phyloP scores from a whole-genome alignment of 495 filamentous ascomycete genomes.

The Durotheca rogersii region DNA sequence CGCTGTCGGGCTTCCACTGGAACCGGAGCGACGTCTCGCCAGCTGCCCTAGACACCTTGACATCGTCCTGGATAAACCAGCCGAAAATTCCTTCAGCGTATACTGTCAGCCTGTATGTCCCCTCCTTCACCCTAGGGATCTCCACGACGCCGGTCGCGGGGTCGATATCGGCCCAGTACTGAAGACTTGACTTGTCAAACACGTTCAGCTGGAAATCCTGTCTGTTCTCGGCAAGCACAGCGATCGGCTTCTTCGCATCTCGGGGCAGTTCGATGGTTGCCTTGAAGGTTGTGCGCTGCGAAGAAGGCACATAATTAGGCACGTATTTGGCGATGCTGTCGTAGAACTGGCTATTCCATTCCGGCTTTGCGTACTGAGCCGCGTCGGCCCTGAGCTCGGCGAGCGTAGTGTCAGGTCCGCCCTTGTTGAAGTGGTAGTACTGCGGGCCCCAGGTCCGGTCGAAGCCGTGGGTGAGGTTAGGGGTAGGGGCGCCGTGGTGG shows the following conservation, averaged over 20 bases:
- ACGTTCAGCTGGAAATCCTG: slow-evolving; percentile 58
- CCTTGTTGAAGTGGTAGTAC: slow-evolving; percentile 59
- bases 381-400: slow-evolving; percentile 48
- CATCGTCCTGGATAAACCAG: slow-evolving; percentile 48
- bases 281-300: slow-evolving; percentile 44
- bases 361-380: slow-evolving; percentile 42
- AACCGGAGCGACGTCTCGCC: slow-evolving; percentile 16
- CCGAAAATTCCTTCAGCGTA: slow-evolving; percentile 59
- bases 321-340: slow-evolving; percentile 55
- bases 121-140: slow-evolving; percentile 50
- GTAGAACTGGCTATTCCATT: slow-evolving; percentile 55
- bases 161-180: slow-evolving; percentile 57
- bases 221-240: slow-evolving; percentile 51
- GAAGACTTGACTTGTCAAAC: slow-evolving; percentile 44
- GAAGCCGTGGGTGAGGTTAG: slow-evolving; percentile 60
- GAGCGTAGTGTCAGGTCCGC: slow-evolving; percentile 40
- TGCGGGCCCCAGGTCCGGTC: slow-evolving; percentile 59
- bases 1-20: slow-evolving; percentile 50
- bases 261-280: slow-evolving; percentile 47
- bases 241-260: slow-evolving; percentile 47
- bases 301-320: slow-evolving; percentile 51
- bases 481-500: slow-evolving; percentile 57
- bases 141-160: slow-evolving; percentile 41
- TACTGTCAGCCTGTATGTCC: slow-evolving; percentile 55
- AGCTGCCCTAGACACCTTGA: slow-evolving; percentile 31